Evolutionary conservation across 176 grass and related monocot genomes (phyloP), one percentile per base, ranked within the genome.

Genomic region (Musa troglodytarum): DNA sequence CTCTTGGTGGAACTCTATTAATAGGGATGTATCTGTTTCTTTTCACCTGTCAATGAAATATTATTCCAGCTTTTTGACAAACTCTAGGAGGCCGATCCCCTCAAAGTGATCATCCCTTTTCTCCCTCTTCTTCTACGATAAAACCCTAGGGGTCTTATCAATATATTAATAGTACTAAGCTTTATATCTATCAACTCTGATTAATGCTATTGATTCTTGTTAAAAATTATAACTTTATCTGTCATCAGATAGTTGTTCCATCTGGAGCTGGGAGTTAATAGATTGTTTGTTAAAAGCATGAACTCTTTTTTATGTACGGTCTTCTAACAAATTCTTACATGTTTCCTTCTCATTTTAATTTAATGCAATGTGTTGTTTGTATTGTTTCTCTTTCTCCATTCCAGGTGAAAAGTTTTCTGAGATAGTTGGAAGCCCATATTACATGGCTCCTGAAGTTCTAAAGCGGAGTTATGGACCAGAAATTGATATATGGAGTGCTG

Each of bases 361-460:
- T 43, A 23, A 43, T 68, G 12, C 1, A 17, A 16, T 16, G 13
- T 43, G 10, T 43, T 6, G 34, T 29, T 29, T 68, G 28, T 68
- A 13, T 22, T 0, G 8, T 29, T 17, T 66, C 34, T 68, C 65
- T 8, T 83, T 88, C 23, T 82, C 71, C 52, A 24, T 69, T 68
- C 62, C 79, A 97, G 93, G 93, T 77, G 93, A 97, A 81, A 93
- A 81, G 19, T 97, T 97, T 81, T 97, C 93, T 83, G 93, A 97
- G 87, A 97, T 97, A 75, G 93, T 97, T 15, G 93, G 93, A 86
- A 97, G 93, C 74, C 93, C 93, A 24, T 97, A 97, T 83, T 97
- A 97, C 77, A 97, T 97, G 93, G 90, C 93, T 64, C 93, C 93
- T 0, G 93, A 96, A 84, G 93, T 96, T 72, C 75, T 96, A 74